A percentile compares a stretch with the other conserved stretches of the same genome.
Conservation (phyloP, 179 eudicot species). For the Spinacia oleracea region DNA sequence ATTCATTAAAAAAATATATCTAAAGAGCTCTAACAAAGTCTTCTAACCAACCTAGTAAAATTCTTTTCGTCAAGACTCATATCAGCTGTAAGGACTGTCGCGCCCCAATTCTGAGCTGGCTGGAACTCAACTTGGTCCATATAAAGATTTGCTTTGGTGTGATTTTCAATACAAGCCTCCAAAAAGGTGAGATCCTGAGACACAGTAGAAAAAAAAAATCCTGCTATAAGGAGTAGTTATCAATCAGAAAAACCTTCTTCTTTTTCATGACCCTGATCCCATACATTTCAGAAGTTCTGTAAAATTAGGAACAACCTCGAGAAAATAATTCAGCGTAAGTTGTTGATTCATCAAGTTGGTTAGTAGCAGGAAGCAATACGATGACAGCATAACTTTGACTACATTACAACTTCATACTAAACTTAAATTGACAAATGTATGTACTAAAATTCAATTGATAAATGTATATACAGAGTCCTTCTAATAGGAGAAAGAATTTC, state of each 20-base stretch:
- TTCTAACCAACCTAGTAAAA: slow-evolving; percentile 47
- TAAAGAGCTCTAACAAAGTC: slow-evolving; percentile 8
- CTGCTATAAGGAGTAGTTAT: slow-evolving; percentile 3
- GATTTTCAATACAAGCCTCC: slow-evolving; percentile 97
- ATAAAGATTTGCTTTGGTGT: slow-evolving; percentile 84
- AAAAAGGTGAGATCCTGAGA: slow-evolving; percentile 84
- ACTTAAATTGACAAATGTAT: background rate
- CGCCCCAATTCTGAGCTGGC: slow-evolving; percentile 90
- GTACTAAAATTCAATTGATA: background rate
- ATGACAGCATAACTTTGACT: background rate
- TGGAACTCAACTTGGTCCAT: slow-evolving; percentile 99
- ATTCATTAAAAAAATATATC: slow-evolving; percentile 11
- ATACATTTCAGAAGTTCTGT: slow-evolving; percentile 9
- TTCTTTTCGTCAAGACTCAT: slow-evolving; percentile 45
- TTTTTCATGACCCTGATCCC: background rate
- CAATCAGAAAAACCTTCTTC: background rate
- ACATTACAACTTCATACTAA: background rate
- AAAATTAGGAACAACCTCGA: background rate
- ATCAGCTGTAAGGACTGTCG: slow-evolving; percentile 70
- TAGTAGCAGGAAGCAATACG: background rate
- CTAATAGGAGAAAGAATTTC: background rate
- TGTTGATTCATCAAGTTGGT: background rate
- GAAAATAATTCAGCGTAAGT: background rate
- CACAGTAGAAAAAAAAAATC: slow-evolving; percentile 14
- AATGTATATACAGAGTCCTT: background rate